Percentiles rank a stretch among this genome's conserved stretches.
phyloP scores from a whole-genome alignment of 73 alveolate genomes.

The Effrenium voratum region DNA sequence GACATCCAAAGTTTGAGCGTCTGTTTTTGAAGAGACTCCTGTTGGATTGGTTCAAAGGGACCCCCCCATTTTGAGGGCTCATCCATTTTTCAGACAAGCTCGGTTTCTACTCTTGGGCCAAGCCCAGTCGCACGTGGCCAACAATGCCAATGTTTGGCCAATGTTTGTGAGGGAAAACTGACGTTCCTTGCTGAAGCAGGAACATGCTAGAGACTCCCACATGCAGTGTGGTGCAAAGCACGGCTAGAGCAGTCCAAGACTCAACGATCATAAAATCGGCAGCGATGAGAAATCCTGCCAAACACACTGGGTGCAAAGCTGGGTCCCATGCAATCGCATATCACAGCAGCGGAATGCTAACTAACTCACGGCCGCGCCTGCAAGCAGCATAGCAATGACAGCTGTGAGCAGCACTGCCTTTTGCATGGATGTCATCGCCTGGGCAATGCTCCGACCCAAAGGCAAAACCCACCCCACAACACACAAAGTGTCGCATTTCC shows the following conservation, averaged over 20 bases:
- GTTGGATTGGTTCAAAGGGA: no score
- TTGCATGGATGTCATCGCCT: conserved; percentile 76
- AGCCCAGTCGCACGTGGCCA: no score
- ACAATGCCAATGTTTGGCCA: no score
- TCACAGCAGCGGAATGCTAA: no score
- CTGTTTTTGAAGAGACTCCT: no score
- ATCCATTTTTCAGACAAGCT: no score
- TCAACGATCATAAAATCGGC: conserved; percentile 57
- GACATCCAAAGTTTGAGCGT: no score
- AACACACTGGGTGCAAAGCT: no score
- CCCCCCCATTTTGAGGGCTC: no score
- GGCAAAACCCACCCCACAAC: background rate
- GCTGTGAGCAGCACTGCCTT: conserved; percentile 11
- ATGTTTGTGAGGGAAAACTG: no score
- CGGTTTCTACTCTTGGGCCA: no score
- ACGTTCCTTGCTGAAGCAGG: background rate
- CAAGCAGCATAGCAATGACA: conserved; percentile 30
- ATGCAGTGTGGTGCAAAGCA: background rate
- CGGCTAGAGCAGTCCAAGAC: background rate
- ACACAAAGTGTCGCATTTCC: background rate
- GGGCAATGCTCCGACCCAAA: background rate
- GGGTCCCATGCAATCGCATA: no score
- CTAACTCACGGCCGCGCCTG: conserved; percentile 43
- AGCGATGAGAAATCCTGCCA: conserved; percentile 60
- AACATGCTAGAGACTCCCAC: background rate